phyloP scores from a whole-genome alignment of 192 early-diverging fungal genomes.

The Umbelopsis sp. region DNA sequence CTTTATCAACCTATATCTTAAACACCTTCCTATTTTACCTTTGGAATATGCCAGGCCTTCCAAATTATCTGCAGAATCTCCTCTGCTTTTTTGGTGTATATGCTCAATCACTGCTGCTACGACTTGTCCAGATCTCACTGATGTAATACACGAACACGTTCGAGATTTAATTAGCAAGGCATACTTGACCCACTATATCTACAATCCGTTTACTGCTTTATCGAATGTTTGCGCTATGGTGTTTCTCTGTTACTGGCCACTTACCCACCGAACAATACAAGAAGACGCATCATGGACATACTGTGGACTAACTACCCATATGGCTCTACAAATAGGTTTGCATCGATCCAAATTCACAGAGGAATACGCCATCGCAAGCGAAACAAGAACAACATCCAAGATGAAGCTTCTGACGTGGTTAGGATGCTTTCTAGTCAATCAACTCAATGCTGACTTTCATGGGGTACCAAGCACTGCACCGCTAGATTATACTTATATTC shows the following conservation, averaged over 20 bases:
- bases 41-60: conserved; percentile 17
- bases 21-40: conserved; percentile 20
- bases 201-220: conserved; percentile 21
- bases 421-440: conserved; percentile 24
- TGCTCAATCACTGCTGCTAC: conserved; percentile 19
- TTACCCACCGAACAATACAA: conserved; percentile 22
- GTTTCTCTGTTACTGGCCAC: conserved; percentile 26
- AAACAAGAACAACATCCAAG: background rate
- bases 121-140: background rate
- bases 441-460: conserved; percentile 18
- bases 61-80: conserved; percentile 11
- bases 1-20: conserved; percentile 14
- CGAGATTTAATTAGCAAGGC: conserved; percentile 13
- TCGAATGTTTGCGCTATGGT: conserved; percentile 22
- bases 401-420: conserved; percentile 20
- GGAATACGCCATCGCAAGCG: conserved; percentile 17
- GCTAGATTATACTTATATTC: background rate
- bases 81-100: conserved; percentile 27
- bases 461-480: conserved; percentile 20
- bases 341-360: conserved; percentile 18
- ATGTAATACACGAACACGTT: conserved; percentile 15
- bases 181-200: conserved; percentile 21
- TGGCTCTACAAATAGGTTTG: conserved; percentile 23
- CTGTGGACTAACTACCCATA: conserved; percentile 24
- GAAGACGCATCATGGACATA: conserved; percentile 30